Evolutionary conservation across 2,329 filamentous ascomycete species (phyloP), one percentile per base, ranked within the genome.

Genomic region (Cadophora luteo-olivacea): DNA sequence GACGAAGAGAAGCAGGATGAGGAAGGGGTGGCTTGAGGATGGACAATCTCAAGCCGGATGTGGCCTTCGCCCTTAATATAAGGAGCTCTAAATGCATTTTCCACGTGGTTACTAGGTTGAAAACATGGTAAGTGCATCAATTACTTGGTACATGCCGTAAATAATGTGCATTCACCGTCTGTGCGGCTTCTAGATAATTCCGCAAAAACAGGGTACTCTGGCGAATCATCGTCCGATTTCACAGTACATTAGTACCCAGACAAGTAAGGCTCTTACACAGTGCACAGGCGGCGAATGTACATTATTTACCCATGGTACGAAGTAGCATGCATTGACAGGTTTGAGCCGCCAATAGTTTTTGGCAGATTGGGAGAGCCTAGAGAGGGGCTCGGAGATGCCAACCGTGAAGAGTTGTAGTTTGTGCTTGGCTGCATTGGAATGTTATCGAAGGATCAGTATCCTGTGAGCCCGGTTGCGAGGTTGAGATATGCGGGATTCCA

Each of bases 381-480:
- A 45, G 51, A 29, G 24, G 24, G 51, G 29, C 32, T 58, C 32
- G 54, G 54, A 58, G 54, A 58, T 33, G 54, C 32, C 7, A 58
- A 58, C 12, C 36, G 16, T 8, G 54, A 33, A 38, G 19, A 33
- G 32, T 11, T 58, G 54, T 33, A 22, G 29, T 14, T 45, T 58
- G 32, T 22, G 19, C 54, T 58, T 58, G 54, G 54, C 54, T 58
- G 54, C 54, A 58, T 58, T 19, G 32, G 24, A 36, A 24, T 22
- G 8, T 12, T 58, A 58, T 58, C 19, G 54, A 38, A 38, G 16
- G 54, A 38, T 22, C 11, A n/a, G 32, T 24, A 58, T 33, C 54
- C 3, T 38, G 32, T 22, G 2, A 22, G 22, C 36, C 29, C 29
- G n/a, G 29, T 1, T 14, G 4, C 22, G 24, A 14, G 51, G 24